Evolutionary conservation across 768 basidiomycete genomes (phyloP).

Genomic region (Pholiota molesta): DNA sequence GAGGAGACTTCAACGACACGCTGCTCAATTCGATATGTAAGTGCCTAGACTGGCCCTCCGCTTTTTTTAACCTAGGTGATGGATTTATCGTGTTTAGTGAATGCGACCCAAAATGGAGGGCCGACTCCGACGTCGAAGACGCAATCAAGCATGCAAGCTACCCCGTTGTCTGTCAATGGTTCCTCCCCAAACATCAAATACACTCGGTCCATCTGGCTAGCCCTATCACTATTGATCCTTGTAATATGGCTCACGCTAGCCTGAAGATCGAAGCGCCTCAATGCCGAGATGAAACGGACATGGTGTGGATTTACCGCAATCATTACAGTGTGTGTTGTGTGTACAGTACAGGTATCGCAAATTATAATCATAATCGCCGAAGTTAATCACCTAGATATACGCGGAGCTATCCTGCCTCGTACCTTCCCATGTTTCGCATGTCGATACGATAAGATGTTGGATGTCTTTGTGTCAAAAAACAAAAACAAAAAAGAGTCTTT

Average conservation of each 20-base stretch:
- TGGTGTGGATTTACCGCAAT: slow-evolving; percentile 15
- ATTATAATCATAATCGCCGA: slow-evolving; percentile 5
- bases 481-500: slow-evolving; percentile 1
- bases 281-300: slow-evolving; percentile 15
- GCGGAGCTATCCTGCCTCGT: slow-evolving; percentile 12
- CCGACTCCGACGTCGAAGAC: slow-evolving; percentile 12
- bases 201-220: slow-evolving; percentile 12
- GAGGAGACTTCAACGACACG: slow-evolving; percentile 63
- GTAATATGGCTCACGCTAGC: slow-evolving; percentile 10
- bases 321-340: background rate
- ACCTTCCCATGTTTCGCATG: slow-evolving; percentile 11
- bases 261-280: background rate
- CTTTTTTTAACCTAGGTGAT: slow-evolving; percentile 1
- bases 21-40: slow-evolving; percentile 62
- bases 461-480: slow-evolving; percentile 4
- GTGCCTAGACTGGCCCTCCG: slow-evolving; percentile 19
- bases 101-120: slow-evolving; percentile 25
- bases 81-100: slow-evolving; percentile 19
- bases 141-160: slow-evolving; percentile 2
- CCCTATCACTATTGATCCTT: slow-evolving; percentile 5
- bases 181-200: slow-evolving; percentile 4
- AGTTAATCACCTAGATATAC: slow-evolving; percentile 4
- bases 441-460: slow-evolving; percentile 8
- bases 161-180: slow-evolving; percentile 3
- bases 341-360: background rate